Evolutionary conservation across 1,139 yeast species (phyloP), one percentile per base, ranked within the genome.

Genomic region (Pichia sp.): DNA sequence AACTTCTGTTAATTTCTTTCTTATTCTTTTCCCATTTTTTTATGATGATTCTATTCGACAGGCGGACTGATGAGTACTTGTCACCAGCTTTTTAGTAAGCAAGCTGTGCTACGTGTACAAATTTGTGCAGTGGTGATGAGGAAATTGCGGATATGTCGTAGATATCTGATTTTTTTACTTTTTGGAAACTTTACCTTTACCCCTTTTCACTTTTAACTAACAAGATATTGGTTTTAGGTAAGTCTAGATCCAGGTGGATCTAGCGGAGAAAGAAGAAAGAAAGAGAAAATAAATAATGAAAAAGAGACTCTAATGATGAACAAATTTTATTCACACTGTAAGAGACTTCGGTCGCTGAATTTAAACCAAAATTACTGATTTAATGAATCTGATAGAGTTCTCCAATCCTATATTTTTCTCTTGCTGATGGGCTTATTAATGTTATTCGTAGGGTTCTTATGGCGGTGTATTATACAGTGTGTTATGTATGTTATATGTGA

Each of bases 111-210:
- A 35, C 49, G 84, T 77, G 85, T 77, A 77, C 84, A 76, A 66
- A 60, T 60, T 72, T 64, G 65, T 72, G 64, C 62, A 72, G 62
- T 73, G 83, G 60, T 58, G 62, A 53, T 44, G 49, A 34, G 48
- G 63, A 69, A 66, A 73, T 63, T 77, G 85, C 74, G 77, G 84
- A 77, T 54, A 69, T 79, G 82, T 74, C 79, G 67, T 40, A 53
- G 55, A 51, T 48, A 52, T 45, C 58, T 54, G 58, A 53, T 30
- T 17, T 28, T 7, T 26, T 15, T 10, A 27, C 22, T 32, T 22
- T 30, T 30, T 18, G 5, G 21, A 10, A 23, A 32, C 27, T 31
- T 30, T 25, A 14, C 21, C 10, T 25, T 19, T 16, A 29, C 15
- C 26, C 26, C 12, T 3, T 14, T 28, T 33, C 27, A n/a, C n/a